Base-by-base conservation (phyloP, 805 yeast species). In the Sungouiozyma ichnusensis region DNA sequence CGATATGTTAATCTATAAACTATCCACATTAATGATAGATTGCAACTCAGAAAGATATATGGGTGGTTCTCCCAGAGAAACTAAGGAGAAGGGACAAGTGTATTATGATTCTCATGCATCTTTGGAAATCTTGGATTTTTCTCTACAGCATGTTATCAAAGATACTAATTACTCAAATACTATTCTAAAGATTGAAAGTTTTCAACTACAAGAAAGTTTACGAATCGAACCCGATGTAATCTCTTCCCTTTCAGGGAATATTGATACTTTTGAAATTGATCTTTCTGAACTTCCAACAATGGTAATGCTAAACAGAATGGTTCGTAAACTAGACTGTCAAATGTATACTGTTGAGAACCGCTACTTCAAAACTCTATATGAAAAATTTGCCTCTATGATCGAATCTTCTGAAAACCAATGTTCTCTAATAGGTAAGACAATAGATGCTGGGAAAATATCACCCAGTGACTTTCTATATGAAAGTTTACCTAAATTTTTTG, bases 401-500 rank as follows among this genome's bases (percentile, higher is more conserved):
- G 43, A 44, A 32, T 34, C 40, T 8, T 48, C 50, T 2, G 52
- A 53, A 38, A 40, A 39, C 19, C 46, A 51, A 41, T 53, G 57
- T 36, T 43, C 53, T 3, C 29, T 36, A 15, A 40, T 52, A 14
- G 42, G 49, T 9, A 33, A 49, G 16, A 29, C 33, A 9, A 27
- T 27, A 8, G 41, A 38, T 2, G 24, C 33, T 4, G 36, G 42
- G 31, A 44, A 27, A 5, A 35, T 45, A 2, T 38, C 40, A 9
- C 55, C 49, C 7, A 51, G 41, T 35, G 48, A 34, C 2, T 37
- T 48, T 4, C 48, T 43, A 49, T 68, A 53, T 41, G 31, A 46
- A 11, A 50, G 58, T 5, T 41, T 68, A 16, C 73, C 73, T 3
- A 20, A 35, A 1, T 61, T 64, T 58, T 57, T 69, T 19, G 57